These are phyloP conservation scores for Coemansia sp. DNA, from an alignment of 192 early-diverging fungal species.

Conservation along the genomic window DNA sequence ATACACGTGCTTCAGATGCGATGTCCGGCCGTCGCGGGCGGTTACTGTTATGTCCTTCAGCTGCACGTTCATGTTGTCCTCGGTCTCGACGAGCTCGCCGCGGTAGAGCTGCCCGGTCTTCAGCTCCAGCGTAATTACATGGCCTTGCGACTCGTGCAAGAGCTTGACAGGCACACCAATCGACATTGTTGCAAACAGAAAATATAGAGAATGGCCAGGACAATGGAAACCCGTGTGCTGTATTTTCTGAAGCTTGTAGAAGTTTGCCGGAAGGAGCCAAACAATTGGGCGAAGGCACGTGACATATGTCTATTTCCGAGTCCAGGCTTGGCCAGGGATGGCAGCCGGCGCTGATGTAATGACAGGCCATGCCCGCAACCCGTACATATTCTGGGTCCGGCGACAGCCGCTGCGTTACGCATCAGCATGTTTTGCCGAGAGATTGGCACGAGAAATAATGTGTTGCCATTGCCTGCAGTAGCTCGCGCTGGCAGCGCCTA, in stretches of 20 bases:
- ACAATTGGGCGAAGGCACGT: conserved; percentile 5
- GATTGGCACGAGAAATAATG: no score
- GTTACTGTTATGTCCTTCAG: conserved; percentile 93
- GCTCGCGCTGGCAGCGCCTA: not conserved
- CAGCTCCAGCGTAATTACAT: conserved; percentile 93
- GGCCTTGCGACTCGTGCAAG: conserved; percentile 96
- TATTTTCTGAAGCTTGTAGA: not conserved
- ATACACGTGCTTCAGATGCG: conserved; percentile 94
- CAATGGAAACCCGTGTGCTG: not conserved
- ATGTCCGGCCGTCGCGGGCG: conserved; percentile 84
- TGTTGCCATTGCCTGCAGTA: no score
- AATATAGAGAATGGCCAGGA: not conserved
- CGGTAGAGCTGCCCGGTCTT: conserved; percentile 94
- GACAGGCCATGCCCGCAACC: no score
- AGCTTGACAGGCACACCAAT: conserved; percentile 94
- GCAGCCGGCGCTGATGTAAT: not conserved
- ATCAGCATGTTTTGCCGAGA: not conserved
- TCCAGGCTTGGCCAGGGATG: not conserved
- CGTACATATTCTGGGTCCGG: not conserved
- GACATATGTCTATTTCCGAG: not conserved
- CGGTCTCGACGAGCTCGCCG: conserved; percentile 90
- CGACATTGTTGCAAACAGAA: conserved; percentile 57
- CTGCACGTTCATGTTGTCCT: conserved; percentile 99
- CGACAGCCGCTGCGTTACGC: not conserved
- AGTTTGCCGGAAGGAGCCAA: not conserved